Conservation (phyloP, 257 asterid genomes). For the Forsythia viridissima region DNA sequence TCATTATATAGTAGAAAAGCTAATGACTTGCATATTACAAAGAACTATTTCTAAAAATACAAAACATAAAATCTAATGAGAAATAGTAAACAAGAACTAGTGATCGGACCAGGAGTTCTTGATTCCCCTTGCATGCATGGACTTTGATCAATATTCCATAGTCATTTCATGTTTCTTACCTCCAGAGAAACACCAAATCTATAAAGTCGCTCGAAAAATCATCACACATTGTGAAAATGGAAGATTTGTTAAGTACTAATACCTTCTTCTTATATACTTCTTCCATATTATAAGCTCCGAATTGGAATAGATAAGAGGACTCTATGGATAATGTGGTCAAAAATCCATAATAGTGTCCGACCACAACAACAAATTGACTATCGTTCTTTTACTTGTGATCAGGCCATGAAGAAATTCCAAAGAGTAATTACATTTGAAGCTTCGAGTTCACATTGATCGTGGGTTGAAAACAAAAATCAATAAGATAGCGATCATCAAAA, state of each 20-base stretch:
- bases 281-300: slow-evolving; percentile 19
- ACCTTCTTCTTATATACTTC: neutral
- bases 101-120: slow-evolving; percentile 59
- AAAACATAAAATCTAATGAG: neutral
- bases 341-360: neutral
- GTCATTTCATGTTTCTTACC: neutral
- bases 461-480: neutral
- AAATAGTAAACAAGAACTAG: neutral
- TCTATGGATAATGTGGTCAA: neutral
- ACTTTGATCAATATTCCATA: neutral
- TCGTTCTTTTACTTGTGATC: neutral
- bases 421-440: no score
- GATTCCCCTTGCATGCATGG: slow-evolving; percentile 47
- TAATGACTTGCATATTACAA: neutral
- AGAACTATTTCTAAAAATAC: neutral
- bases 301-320: neutral
- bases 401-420: no score
- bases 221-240: slow-evolving; percentile 24
- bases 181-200: neutral
- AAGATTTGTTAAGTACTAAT: neutral
- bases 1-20: neutral
- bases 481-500: neutral
- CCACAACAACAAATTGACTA: neutral
- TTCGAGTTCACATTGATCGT: no score
- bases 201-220: neutral